Evolutionary conservation across 225 moss, liverwort and hornwort species (phyloP), one percentile per base, ranked within the genome.

Genomic region (Ulota crispa): DNA sequence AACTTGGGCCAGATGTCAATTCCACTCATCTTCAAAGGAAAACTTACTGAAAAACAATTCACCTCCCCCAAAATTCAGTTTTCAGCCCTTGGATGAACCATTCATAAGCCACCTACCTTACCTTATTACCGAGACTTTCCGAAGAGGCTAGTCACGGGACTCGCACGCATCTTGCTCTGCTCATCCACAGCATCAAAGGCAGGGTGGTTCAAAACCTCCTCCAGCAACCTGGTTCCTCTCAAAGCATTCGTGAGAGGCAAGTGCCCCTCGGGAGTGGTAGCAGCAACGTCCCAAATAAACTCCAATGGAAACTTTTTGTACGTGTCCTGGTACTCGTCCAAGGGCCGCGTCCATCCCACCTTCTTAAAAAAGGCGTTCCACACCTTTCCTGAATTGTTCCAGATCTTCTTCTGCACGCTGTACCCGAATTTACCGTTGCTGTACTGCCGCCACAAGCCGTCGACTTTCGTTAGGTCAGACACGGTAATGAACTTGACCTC

Each of bases 291-390:
- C 98, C 98, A 99, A 60, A 75, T 92, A 30, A 99, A 99, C 78
- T 99, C 98, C 26, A 94, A 56, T 10, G 98, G 98, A 50, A 99
- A 99, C 85, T 99, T 99, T 83, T 57, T 94, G 84, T 99, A 99
- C 0, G 90, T 89, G 32, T 89, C 90, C 64, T 94, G 94, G 66
- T 92, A 94, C 64, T 96, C 98, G 53, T 90, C 91, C 81, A 99
- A 54, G 3, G 85, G 88, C 24, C 73, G 86, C n/a, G 98, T 96
- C 98, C 98, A 99, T 2, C 90, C 90, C 4, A 99, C 96, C 85
- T 93, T 99, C 26, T 76, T 84, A 74, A 99, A 99, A 37, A 88
- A 99, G 0, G 71, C 73, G 53, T 93, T 99, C 94, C 93, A 99
- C 61, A 80, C 76, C 86, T 85, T 80, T 34, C 92, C 87, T 12